Evolutionary conservation across 2,329 filamentous ascomycete species (phyloP), one percentile per base, ranked within the genome.

Genomic region (Macroventuria anomochaeta): DNA sequence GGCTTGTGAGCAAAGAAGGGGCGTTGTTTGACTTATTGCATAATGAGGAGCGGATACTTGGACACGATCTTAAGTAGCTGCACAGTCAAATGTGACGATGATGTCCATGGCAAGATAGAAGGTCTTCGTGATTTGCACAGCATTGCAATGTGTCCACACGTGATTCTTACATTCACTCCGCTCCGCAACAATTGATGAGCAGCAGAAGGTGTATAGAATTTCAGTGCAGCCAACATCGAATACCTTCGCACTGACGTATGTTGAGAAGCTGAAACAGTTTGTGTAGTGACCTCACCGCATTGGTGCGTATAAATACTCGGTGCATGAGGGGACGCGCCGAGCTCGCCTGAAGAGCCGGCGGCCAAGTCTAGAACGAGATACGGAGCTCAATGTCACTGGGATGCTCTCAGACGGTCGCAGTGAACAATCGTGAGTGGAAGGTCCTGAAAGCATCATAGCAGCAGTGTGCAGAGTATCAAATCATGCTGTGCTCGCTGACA

Each of bases 11-110:
- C 40, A 55, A 57, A 49, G 58, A 55, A 51, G 53, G 47, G 63
- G 63, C 63, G 68, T 67, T 68, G 58, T 41, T 61, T 63, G 56
- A 62, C 53, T 42, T 62, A 62, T 63, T 70, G 68, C 68, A 70
- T 71, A 68, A 68, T 64, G 61, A 61, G 40, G 58, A 62, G 63
- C 51, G 53, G 34, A 41, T 31, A 54, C 39, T 49, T 49, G 51
- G 40, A 36, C 51, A 54, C 44, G 40, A 46, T 40, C 34, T 46
- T 49, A 54, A 39, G 44, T 49, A 54, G 51, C 51, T 49, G 40
- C 51, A 49, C 33, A 47, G 51, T 54, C 44, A 21, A 53, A 54
- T 49, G 44, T 46, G 40, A 54, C 18, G 46, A 54, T 44, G 44
- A 53, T 42, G 38, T 33, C 40, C 51, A 49, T 49, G 37, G 21